Base-by-base conservation (phyloP, 2,329 filamentous ascomycete species). In the Botryotinia convoluta region DNA sequence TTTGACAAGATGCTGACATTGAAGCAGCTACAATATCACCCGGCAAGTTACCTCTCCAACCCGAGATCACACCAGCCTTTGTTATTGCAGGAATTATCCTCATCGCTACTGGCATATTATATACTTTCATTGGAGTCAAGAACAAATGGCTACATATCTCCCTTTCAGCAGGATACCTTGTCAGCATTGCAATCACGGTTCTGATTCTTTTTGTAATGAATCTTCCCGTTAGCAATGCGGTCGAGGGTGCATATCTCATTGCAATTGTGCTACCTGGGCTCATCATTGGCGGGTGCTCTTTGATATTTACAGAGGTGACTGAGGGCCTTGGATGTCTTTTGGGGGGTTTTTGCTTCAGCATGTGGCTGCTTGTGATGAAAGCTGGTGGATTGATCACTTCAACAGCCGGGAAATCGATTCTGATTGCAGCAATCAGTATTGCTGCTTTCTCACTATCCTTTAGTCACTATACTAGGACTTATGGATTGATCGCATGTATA, bases 141-240 rank as follows among this genome's bases (percentile, higher is more conserved):
- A 93, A 93, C 79, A 87, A 88, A 81, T 91, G 88, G 88, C 87
- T 95, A 20, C 92, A 96, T 80, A 90, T 92, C 26, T 97, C 92
- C 81, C 87, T 97, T 73, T 96, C 94, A 22, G 89, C 91, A 0
- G 92, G 89, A 8, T 95, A 92, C 78, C 84, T 96, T 39, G 86
- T 89, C 35, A 88, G 90, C 62, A 83, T 98, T 51, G 90, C 92
- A 26, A 90, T 96, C 20, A 89, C 92, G 0, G 92, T 97, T 3
- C 85, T 98, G 35, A 93, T 98, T 72, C 82, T 97, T 62, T 98
- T 98, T 81, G 91, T 98, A 57, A 96, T 97, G 92, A 91, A 87
- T 72, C 88, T 91, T 0, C 94, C 94, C 0, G 88, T 97, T 57
- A 89, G 87, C 74, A 84, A 92, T 80, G 92, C 89, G 0, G 84